A percentile compares a stretch with the other conserved stretches of the same genome.
Conservation (phyloP, 257 asterid species). For the Cinchona pubescens region DNA sequence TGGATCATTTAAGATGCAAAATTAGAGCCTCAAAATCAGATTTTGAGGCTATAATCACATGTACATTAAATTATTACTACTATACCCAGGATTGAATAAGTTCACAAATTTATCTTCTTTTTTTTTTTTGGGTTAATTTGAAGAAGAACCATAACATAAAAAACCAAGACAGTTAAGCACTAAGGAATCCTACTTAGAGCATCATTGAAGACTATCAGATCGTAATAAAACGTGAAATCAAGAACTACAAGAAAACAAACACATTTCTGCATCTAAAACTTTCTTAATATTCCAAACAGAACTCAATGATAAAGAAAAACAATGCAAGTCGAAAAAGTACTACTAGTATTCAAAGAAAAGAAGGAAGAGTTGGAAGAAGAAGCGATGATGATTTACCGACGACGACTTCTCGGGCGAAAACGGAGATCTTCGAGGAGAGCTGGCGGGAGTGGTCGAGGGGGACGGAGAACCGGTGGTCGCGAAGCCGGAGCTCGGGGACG, state of each 20-base stretch:
- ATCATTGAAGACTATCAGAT: neutral
- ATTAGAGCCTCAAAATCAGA: neutral
- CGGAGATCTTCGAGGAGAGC: conserved; percentile 51
- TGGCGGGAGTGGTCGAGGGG: conserved; percentile 66
- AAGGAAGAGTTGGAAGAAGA: neutral
- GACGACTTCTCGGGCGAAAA: conserved; percentile 85
- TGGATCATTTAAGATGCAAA: neutral
- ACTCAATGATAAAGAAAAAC: no score
- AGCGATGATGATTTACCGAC: conserved; percentile 40
- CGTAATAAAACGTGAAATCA: neutral
- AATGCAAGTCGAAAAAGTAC: neutral
- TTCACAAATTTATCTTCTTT: neutral
- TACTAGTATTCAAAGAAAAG: neutral
- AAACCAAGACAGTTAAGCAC: neutral
- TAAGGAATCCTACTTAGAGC: neutral
- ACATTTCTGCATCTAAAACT: neutral
- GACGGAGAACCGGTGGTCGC: conserved; percentile 78
- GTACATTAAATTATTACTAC: neutral
- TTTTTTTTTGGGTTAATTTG: no score
- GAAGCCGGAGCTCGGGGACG: conserved; percentile 83
- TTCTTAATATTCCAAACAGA: neutral
- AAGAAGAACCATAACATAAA: neutral
- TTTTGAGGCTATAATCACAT: neutral
- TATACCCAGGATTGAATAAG: neutral
- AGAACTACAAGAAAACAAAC: no score